Conservation (phyloP, 1,284 basidiomycete genomes). For the Cutaneotrichosporon daszewskae region DNA sequence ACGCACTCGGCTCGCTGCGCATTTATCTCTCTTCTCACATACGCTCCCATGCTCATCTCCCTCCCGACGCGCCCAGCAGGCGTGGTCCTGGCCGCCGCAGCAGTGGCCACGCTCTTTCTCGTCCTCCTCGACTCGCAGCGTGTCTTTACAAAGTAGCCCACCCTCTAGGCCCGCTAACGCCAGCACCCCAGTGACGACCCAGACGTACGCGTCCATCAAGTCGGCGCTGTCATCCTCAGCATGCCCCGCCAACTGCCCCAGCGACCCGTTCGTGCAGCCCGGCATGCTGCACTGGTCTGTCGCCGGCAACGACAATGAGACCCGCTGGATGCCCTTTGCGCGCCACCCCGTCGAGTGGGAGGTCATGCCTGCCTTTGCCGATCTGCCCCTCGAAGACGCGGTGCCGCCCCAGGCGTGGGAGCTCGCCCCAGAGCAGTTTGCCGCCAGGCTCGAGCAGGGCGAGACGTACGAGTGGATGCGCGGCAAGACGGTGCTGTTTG, state of each 20-base stretch:
- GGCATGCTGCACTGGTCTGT: conserved; percentile 24
- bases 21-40: too few species aligned
- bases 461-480: conserved; percentile 15
- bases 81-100: too few species aligned
- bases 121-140: too few species aligned
- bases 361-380: conserved; percentile 2
- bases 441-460: conserved; percentile 10
- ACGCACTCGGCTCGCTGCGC: too few species aligned
- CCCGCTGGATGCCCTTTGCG: conserved; percentile 24
- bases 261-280: conserved; percentile 19
- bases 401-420: conserved; percentile 10
- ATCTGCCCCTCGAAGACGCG: conserved; percentile 7
- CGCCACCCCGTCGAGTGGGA: neutral
- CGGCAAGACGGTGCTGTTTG: conserved; percentile 14
- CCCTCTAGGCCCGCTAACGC: too few species aligned
- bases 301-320: conserved; percentile 11
- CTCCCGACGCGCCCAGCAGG: too few species aligned
- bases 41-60: too few species aligned
- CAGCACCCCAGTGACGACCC: too few species aligned
- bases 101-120: too few species aligned
- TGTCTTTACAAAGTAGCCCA: too few species aligned
- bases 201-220: too few species aligned
- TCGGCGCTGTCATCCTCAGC: too few species aligned
- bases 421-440: conserved; percentile 8
- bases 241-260: conserved; percentile 4